Base-by-base conservation (phyloP, 2,329 filamentous ascomycete species). In the Pestalotiopsis fici region DNA sequence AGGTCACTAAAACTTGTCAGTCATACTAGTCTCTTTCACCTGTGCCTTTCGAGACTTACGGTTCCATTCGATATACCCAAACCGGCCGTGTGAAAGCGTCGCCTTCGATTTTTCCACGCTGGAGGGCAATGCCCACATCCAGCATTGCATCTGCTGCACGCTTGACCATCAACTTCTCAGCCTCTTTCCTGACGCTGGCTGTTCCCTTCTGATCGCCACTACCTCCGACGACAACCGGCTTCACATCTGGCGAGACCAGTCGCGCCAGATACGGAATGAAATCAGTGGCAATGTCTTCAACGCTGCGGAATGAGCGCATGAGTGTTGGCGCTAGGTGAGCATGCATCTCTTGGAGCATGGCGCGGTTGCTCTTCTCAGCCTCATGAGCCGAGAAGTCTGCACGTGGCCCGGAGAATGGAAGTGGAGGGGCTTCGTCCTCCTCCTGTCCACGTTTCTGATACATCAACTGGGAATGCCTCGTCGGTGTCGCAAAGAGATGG, bases 21-120 rank as follows among this genome's bases (percentile, higher is more conserved):
- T 35, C 25, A 60, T 35, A n/a, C n/a, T n/a, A n/a, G n/a, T n/a
- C n/a, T 37, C 9, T 4, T 15, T 67, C 28, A 43, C 25, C 15
- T 18, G 31, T 18, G 18, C 11, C 9, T 35, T n/a, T 60, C 25
- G 18, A 2, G 15, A 90, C 91, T 86, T 83, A 95, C 87, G 96
- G 96, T 75, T 98, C 95, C 93, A 99, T 95, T 65, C 96, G 90
- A 79, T 97, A 98, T 9, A 97, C 91, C 86, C 90, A 98, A 72
- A 89, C 86, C n/a, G 87, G 90, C 39, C 88, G 87, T 66, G 85
- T 84, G 23, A 82, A 83, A 4, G 85, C 78, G 7, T 93, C 91
- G 13, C 85, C 85, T 74, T 97, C 94, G 56, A 98, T 88, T 73
- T 91, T 90, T 13, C 92, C 91, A 75, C 90, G 91, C 71, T 97